Percentiles rank a stretch among this genome's conserved stretches.
Evolutionary conservation across 1,139 yeast species (phyloP).

Genomic region (Yamadazyma dushanensis): DNA sequence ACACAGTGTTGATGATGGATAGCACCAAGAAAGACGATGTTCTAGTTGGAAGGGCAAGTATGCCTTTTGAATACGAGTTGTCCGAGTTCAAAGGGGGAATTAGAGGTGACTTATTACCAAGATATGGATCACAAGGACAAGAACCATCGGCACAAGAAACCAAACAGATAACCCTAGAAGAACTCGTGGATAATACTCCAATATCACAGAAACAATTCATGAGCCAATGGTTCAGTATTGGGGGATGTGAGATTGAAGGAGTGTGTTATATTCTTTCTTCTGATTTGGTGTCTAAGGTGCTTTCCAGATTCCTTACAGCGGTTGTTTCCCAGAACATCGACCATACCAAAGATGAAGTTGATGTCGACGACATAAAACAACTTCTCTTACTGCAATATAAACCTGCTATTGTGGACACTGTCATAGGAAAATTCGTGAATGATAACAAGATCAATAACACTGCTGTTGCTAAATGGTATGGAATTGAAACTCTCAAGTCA

Average conservation of each 20-base stretch:
- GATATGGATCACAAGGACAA: slow-evolving; percentile 18
- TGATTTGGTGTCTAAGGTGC: slow-evolving; percentile 26
- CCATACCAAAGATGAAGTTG: slow-evolving; percentile 14
- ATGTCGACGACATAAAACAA: slow-evolving; percentile 1
- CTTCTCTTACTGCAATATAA: slow-evolving; percentile 4
- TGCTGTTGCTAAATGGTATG: slow-evolving; percentile 58
- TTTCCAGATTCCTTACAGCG: slow-evolving; percentile 49
- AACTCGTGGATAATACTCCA: slow-evolving; percentile 49
- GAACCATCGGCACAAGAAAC: background rate
- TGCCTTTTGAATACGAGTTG: slow-evolving; percentile 54
- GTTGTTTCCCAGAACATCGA: slow-evolving; percentile 46
- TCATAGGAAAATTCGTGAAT: slow-evolving; percentile 11
- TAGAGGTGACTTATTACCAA: slow-evolving; percentile 1
- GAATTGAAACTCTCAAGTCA: slow-evolving; percentile 50
- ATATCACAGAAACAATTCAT: slow-evolving; percentile 59
- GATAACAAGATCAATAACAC: slow-evolving; percentile 24
- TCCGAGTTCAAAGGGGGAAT: slow-evolving; percentile 35
- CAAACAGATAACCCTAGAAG: slow-evolving; percentile 20
- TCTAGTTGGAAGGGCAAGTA: slow-evolving; percentile 41
- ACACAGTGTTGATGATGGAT: slow-evolving; percentile 62
- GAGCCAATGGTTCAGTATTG: slow-evolving; percentile 48
- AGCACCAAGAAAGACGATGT: slow-evolving; percentile 19
- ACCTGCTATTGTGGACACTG: slow-evolving; percentile 5
- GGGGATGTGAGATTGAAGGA: slow-evolving; percentile 56
- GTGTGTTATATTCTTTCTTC: slow-evolving; percentile 28